Base-by-base conservation (phyloP, 148 eudicot genomes). In the Heliosperma pusillum region DNA sequence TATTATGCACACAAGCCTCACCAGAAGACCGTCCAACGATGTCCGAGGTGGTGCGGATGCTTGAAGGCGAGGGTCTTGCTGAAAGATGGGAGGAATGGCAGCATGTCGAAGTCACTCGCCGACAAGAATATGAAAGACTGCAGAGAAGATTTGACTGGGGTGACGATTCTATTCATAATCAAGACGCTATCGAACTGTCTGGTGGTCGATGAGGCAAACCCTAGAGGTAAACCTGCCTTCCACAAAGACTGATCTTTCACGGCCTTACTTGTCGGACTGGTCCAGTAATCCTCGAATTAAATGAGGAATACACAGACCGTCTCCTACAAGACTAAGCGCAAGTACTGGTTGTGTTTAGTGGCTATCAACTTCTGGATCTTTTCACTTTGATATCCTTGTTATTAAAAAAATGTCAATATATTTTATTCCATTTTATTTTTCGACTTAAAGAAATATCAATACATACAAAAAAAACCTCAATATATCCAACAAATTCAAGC, bases 81-180 rank as follows among this genome's bases (percentile, higher is more conserved):
- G 98, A 91, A 81, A 86, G 97, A 78, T 93, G 98, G 98, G 94
- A 91, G 76, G 92, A 89, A 69, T 93, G 98, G 97, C 89, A 89
- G 81, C 88, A 85, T 72, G 85, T 85, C 16, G 97, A 93, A 81
- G 93, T 87, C 65, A 86, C 73, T 20, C 88, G 92, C 30, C 82
- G 90, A 70, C 89, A 87, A 77, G 97, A 93, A 74, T 81, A 86
- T 21, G 98, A 89, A 52, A 85, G 97, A 77, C 64, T 91, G 40
- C 94, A 93, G 60, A 87, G 91, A 74, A 85, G 95, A 75, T 87
- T 93, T 53, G 86, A 88, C 25, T 93, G 97, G 97, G 93, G 94
- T 36, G 91, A 89, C 44, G 93, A 93, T 76, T 91, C 98, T 24
- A 65, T 85, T 25, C 27, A 87, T 73, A 88, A 88, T 70, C 92